phyloP scores from a whole-genome alignment of 768 basidiomycete genomes.

The Tricholoma terreum region DNA sequence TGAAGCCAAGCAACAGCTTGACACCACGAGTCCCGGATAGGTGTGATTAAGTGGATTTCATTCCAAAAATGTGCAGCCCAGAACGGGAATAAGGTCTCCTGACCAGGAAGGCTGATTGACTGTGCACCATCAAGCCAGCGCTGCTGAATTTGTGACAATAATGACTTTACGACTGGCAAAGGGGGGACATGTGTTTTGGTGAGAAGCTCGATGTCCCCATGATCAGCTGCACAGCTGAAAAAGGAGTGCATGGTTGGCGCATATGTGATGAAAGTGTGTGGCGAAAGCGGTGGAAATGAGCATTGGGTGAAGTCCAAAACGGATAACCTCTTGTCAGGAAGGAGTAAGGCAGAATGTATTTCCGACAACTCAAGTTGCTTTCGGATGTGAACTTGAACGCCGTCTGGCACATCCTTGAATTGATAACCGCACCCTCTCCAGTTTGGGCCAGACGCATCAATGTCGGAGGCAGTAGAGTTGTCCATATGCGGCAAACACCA shows the following conservation, averaged over 20 bases:
- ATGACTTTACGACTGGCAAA: background rate
- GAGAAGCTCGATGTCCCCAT: background rate
- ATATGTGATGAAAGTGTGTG: background rate
- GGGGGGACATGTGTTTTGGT: background rate
- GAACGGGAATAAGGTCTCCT: background rate
- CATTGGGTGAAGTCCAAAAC: background rate
- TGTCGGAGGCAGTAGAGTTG: too few species aligned
- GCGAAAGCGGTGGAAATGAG: background rate
- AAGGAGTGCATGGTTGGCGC: background rate
- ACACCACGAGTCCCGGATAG: background rate
- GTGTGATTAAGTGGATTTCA: background rate
- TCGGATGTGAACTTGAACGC: too few species aligned
- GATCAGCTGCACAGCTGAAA: background rate
- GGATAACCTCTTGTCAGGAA: background rate
- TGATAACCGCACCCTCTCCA: too few species aligned
- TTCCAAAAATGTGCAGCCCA: conserved; percentile 2
- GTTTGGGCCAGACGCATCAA: too few species aligned
- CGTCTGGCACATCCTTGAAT: too few species aligned
- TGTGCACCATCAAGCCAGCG: background rate
- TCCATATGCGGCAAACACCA: too few species aligned
- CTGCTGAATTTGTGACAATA: background rate
- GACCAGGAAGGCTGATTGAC: conserved; percentile 1
- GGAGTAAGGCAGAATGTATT: too few species aligned
- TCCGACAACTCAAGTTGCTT: too few species aligned
- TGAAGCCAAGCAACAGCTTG: conserved; percentile 1